Conservation (phyloP, 371 early-diverging fungal genomes). For the Globomyces sp. region DNA sequence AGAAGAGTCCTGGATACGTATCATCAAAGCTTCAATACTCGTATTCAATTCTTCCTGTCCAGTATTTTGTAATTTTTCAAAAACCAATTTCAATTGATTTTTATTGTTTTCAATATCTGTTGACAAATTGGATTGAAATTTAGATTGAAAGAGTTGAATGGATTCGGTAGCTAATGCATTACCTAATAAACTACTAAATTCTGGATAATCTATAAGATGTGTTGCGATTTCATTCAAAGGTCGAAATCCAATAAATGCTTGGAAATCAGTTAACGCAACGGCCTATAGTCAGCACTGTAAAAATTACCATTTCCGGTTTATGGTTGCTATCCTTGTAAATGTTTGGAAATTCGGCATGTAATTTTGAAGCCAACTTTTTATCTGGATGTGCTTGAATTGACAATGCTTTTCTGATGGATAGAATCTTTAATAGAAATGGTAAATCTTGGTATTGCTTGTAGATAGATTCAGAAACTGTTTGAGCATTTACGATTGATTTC, state of each 20-base stretch:
- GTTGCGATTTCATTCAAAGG: conserved; percentile 74
- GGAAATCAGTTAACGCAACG: conserved; percentile 91
- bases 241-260: conserved; percentile 94
- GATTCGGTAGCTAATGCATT: conserved; percentile 20
- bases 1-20: conserved; percentile 29
- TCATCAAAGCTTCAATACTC: conserved; percentile 55
- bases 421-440: conserved; percentile 96
- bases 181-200: conserved; percentile 70
- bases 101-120: conserved; percentile 48
- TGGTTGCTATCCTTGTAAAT: conserved; percentile 90
- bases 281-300: conserved; percentile 46
- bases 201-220: conserved; percentile 69
- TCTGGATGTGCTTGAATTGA: conserved; percentile 99
- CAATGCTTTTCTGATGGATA: conserved; percentile 91
- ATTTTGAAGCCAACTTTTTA: conserved; percentile 72
- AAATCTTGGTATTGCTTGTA: conserved; percentile 67
- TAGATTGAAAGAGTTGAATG: neutral
- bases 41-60: conserved; percentile 48
- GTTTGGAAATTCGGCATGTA: conserved; percentile 71
- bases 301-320: conserved; percentile 90
- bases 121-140: neutral
- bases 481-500: conserved; percentile 52
- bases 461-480: conserved; percentile 42
- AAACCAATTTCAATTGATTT: conserved; percentile 61
- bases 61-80: conserved; percentile 68